phyloP scores from a whole-genome alignment of 352 stramenopile species.

The Globisporangium barbulae region DNA sequence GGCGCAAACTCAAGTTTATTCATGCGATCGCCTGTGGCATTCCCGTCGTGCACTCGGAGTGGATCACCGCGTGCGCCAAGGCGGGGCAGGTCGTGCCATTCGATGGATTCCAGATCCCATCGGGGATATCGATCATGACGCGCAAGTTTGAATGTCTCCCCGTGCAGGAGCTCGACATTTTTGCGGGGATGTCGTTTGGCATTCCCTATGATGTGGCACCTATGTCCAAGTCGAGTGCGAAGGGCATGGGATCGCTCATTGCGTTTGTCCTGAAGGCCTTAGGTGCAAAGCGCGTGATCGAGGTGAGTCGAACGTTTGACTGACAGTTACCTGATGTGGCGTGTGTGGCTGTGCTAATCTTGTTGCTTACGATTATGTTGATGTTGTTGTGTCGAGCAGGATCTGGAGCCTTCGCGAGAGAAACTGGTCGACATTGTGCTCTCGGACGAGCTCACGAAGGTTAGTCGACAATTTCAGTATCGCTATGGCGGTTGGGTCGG shows the following conservation, averaged over 20 bases:
- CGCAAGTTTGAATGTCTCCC: constrained; percentile 61
- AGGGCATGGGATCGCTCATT: constrained; percentile 42
- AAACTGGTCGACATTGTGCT: constrained; percentile 58
- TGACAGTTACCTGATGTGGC: not conserved
- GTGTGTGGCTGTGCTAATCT: not conserved
- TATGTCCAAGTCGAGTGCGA: constrained; percentile 28
- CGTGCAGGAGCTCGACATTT: constrained; percentile 50
- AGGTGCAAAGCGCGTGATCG: constrained; percentile 52
- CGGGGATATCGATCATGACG: constrained; percentile 57
- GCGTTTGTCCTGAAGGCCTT: constrained; percentile 61
- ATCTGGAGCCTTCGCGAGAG: constrained; percentile 35
- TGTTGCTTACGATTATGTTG: not conserved
- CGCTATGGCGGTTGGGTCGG: no score
- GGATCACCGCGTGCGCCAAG: constrained; percentile 66
- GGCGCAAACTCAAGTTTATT: constrained; percentile 82
- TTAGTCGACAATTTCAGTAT: constrained; percentile 16
- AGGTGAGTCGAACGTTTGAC: constrained; percentile 27
- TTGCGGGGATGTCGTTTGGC: constrained; percentile 54
- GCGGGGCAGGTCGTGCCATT: constrained; percentile 49
- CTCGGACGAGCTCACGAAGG: constrained; percentile 68
- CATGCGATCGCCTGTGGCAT: constrained; percentile 78
- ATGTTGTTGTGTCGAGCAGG: constrained; percentile 24
- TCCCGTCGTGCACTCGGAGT: constrained; percentile 77
- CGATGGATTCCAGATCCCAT: constrained; percentile 67
- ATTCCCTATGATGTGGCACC: constrained; percentile 52